These are phyloP conservation scores for Colletotrichum trifolii DNA, from an alignment of 2,329 filamentous ascomycete genomes.

Conservation along the genomic window DNA sequence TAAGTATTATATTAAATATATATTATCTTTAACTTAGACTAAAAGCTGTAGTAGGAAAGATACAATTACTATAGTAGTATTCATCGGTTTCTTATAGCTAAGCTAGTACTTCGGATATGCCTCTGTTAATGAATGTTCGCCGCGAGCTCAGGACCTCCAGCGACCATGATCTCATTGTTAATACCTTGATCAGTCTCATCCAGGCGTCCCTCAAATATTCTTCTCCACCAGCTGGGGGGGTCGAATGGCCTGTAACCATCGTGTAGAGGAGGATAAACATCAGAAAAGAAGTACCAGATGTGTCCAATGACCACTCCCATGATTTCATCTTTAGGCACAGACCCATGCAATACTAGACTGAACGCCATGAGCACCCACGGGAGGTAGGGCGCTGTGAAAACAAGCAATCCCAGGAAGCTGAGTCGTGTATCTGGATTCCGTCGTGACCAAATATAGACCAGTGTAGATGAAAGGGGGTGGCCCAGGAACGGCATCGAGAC, in stretches of 20 bases:
- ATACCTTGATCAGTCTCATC: conserved; percentile 64
- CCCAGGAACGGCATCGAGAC: conserved; percentile 94
- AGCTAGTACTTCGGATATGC: too few relatives aligned
- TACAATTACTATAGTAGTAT: too few relatives aligned
- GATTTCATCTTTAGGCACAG: conserved; percentile 93
- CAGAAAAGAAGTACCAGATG: conserved; percentile 97
- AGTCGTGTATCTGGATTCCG: conserved; percentile 92
- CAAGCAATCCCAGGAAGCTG: conserved; percentile 87
- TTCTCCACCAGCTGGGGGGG: conserved; percentile 89
- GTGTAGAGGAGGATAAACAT: conserved; percentile 94
- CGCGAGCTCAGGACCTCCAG: conserved; percentile 51
- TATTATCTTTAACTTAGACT: too few relatives aligned
- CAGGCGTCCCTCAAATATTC: conserved; percentile 77
- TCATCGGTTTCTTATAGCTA: too few relatives aligned
- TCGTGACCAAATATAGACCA: conserved; percentile 98
- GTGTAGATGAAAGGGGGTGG: conserved; percentile 89
- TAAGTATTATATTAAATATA: too few relatives aligned
- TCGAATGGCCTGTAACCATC: conserved; percentile 87
- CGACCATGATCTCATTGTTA: conserved; percentile 72
- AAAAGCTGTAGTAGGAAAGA: too few relatives aligned
- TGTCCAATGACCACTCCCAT: conserved; percentile 95
- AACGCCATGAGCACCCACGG: conserved; percentile 97
- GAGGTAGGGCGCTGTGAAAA: conserved; percentile 93
- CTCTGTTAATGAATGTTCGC: conserved; percentile 33
- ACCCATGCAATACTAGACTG: conserved; percentile 89